Evolutionary conservation across 345 rosid species (phyloP), one percentile per base, ranked within the genome.

Genomic region (Euphorbia tirucalli): DNA sequence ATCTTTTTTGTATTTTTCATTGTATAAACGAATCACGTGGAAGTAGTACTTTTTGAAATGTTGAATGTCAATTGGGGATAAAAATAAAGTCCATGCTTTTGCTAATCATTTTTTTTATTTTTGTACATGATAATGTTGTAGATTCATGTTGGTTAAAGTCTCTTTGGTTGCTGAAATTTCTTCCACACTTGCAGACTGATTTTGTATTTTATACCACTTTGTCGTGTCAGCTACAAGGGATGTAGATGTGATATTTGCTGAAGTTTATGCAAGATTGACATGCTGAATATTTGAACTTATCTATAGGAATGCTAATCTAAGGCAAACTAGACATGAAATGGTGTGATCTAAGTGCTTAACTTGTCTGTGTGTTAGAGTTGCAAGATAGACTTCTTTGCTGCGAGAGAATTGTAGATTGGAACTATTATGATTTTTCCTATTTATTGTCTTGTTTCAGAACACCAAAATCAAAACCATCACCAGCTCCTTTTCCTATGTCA

Each of bases 381-480:
- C n/a, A 3, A 3, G n/a, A 49, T 15, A 15, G n/a, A 11, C 24
- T 19, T 16, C 11, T 35, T 66, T 64, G 39, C 43, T 56, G 13
- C 11, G 13, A 18, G 16, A 2, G 41, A 37, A 35, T 1, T 11
- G 30, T 27, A 16, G 32, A 27, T 37, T 10, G 66, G 22, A 55
- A 32, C 22, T 37, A 57, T 32, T 66, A 7, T 62, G 35, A 32
- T 9, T 7, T 61, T 52, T 52, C 67, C 0, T 25, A 35, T 61
- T 65, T 63, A 9, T 75, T 71, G 43, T 22, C 31, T 66, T 71
- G 55, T 81, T 61, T 75, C 86, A 90, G 93, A 76, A 80, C 90
- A 49, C 81, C 86, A 50, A 78, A 75, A 79, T 80, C 77, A 65
- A 58, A 5, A 71, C 60, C 66, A 3, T 46, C 52, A 16, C 52